Conservation (phyloP, 2,329 filamentous ascomycete genomes). For the Cytospora chrysosperma region DNA sequence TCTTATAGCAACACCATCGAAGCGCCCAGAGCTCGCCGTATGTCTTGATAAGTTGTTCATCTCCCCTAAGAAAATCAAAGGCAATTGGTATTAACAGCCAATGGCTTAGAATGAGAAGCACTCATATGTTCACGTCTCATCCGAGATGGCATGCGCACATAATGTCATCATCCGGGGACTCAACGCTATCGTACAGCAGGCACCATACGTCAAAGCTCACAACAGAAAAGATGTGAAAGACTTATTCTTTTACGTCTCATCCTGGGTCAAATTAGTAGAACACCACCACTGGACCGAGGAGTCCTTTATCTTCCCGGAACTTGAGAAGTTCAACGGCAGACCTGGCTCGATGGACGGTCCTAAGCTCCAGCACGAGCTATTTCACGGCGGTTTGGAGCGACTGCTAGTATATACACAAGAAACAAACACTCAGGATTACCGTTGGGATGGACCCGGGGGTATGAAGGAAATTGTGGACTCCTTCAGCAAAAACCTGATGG, state of each 20-base stretch:
- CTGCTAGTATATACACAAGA: conserved; percentile 30
- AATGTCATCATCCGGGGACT: conserved; percentile 35
- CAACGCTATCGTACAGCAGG: conserved; percentile 36
- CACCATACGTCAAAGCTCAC: conserved; percentile 26
- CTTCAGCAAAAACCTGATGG: conserved; percentile 27
- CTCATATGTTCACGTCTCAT: conserved; percentile 16
- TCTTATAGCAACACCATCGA: conserved; percentile 13
- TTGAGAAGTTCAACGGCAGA: conserved; percentile 33
- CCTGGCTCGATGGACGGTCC: conserved; percentile 35
- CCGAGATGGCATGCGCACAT: conserved; percentile 32
- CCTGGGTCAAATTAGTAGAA: conserved; percentile 36
- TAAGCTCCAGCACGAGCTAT: conserved; percentile 35
- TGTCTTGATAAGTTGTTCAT: neutral
- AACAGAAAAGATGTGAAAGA: conserved; percentile 21
- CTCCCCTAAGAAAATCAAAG: too few species aligned
- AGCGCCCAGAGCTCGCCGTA: conserved; percentile 9
- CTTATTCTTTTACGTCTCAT: conserved; percentile 32
- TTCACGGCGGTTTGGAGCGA: conserved; percentile 32
- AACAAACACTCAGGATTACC: conserved; percentile 28
- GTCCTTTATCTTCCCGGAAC: conserved; percentile 34
- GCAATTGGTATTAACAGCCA: neutral
- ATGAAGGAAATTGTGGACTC: conserved; percentile 31
- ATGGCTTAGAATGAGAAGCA: conserved; percentile 9
- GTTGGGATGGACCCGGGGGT: conserved; percentile 26
- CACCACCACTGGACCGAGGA: conserved; percentile 39